phyloP scores from a whole-genome alignment of 2,329 filamentous ascomycete species.

The Trichoderma koningiopsis region DNA sequence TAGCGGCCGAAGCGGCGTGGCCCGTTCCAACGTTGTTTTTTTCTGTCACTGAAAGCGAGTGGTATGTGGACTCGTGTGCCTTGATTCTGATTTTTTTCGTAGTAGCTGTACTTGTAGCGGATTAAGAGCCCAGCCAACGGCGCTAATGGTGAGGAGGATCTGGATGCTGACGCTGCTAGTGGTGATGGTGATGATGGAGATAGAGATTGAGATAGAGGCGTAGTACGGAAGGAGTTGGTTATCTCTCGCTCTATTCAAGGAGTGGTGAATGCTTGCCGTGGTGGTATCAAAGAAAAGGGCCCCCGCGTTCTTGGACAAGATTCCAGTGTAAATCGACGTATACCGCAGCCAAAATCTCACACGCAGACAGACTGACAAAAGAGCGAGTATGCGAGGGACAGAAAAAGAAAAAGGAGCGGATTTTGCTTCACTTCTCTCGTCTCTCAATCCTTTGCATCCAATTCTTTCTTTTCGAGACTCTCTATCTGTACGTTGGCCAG shows the following conservation, averaged over 20 bases:
- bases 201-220: not conserved
- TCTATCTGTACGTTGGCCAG: not conserved
- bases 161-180: not conserved
- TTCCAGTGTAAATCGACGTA: not conserved
- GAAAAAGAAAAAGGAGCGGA: not conserved
- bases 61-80: not conserved
- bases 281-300: not conserved
- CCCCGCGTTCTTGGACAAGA: not conserved
- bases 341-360: conserved; percentile 2
- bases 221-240: not conserved
- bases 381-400: not conserved
- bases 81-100: not conserved
- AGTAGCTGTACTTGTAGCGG: not conserved
- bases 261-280: not conserved
- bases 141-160: not conserved
- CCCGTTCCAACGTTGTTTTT: conserved; percentile 19
- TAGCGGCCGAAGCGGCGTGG: conserved; percentile 20
- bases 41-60: not conserved
- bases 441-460: not conserved
- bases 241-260: not conserved
- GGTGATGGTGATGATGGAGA: not conserved
- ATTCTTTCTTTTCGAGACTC: not conserved
- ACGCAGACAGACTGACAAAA: not conserved
- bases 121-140: not conserved
- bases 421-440: not conserved